phyloP scores from a whole-genome alignment of 192 early-diverging fungal genomes.

The Pilaira anomala region DNA sequence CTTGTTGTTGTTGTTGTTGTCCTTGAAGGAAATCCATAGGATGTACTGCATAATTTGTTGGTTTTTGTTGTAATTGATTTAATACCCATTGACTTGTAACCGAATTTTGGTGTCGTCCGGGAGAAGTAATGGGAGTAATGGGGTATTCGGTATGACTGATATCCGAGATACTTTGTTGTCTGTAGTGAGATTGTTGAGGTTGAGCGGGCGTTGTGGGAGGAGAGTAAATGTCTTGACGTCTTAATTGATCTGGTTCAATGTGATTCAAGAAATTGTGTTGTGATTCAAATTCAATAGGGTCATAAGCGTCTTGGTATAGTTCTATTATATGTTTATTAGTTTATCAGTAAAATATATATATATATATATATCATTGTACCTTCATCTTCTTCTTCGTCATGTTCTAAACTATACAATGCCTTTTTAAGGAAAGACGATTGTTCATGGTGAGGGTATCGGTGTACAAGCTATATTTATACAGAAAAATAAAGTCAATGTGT shows the following conservation, averaged over 20 bases:
- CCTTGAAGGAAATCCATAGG: constrained; percentile 22
- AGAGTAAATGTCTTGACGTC: not conserved
- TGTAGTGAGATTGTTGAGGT: not conserved
- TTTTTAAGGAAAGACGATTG: constrained; percentile 11
- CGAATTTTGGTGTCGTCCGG: constrained; percentile 3
- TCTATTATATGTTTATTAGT: not conserved
- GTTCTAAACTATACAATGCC: constrained; percentile 10
- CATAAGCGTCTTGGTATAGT: constrained; percentile 11
- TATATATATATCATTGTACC: not conserved
- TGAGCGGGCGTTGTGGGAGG: constrained; percentile 2
- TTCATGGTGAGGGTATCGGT: constrained; percentile 15
- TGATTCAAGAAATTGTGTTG: not conserved
- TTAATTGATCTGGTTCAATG: constrained; percentile 6
- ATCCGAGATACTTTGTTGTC: not conserved
- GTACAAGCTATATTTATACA: constrained; percentile 4
- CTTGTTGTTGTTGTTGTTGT: not conserved
- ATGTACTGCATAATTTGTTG: constrained; percentile 1
- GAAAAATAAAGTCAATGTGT: not conserved
- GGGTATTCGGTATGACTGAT: constrained; percentile 19
- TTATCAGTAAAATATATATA: not conserved
- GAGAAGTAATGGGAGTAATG: constrained; percentile 18
- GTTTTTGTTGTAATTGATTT: not conserved
- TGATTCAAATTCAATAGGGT: constrained; percentile 3
- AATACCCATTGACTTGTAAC: constrained; percentile 12
- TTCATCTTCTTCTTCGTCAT: constrained; percentile 8